Base-by-base conservation (phyloP, 1,139 yeast genomes). In the Debaryomyces robertsiae region DNA sequence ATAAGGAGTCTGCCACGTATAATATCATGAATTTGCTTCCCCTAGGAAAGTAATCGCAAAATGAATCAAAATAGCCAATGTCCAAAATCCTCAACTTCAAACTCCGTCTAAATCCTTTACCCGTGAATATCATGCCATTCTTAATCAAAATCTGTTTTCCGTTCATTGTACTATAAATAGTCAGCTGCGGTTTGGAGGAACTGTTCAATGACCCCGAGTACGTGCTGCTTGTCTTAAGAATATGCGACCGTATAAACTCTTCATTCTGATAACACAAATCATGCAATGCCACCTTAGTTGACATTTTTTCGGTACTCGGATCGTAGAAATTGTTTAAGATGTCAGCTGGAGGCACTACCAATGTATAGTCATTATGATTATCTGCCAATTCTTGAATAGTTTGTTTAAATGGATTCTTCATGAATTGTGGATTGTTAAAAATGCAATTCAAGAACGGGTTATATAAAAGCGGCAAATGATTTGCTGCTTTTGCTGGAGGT, bases 181-280 rank as follows among this genome's bases (percentile, higher is more conserved):
- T 62, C 73, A 69, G 75, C 37, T 63, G 67, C 17, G 55, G 58
- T 45, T 74, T 68, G 1, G 80, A 64, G 9, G 70, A 59, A 15
- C 74, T 56, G 1, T 73, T 59, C 30, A 55, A 52, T 6, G 72
- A 61, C 1, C 65, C 53, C 14, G 60, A 48, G 11, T 16, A 23
- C 15, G 29, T 19, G 16, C 14, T 30, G 13, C 29, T 33, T 5
- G 68, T 61, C 41, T 73, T 65, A 22, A 87, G 60, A 17, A 89
- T 76, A 60, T 89, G 96, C 1, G 90, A 79, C 39, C 77, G 75
- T 6, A 88, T 65, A 55, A 87, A 89, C 22, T 84, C 91, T 36
- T 80, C 82, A 39, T 69, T 74, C 42, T 48, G 52, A 46, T 76
- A 75, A 54, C 91, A 84, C 16, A 82, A 59, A 3, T 84, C 89